A percentile compares a stretch with the other conserved stretches of the same genome.
These are phyloP conservation scores for Neurospora hispaniola DNA, from an alignment of 495 filamentous ascomycete genomes.

Conservation along the genomic window DNA sequence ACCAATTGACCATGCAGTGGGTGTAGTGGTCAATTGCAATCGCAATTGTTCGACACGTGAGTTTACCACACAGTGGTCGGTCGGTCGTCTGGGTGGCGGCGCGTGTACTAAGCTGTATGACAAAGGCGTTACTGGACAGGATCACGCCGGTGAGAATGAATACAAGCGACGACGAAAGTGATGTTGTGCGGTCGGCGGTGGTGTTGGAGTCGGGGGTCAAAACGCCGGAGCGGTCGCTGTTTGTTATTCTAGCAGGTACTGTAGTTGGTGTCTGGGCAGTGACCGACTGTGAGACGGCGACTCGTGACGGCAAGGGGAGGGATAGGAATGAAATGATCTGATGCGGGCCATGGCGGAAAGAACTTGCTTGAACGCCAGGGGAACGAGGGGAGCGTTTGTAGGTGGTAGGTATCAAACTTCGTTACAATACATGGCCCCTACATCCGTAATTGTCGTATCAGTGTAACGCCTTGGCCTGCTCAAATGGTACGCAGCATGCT, in stretches of 20 bases:
- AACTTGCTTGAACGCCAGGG: not conserved
- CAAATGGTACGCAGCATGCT: not conserved
- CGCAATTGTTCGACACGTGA: not conserved
- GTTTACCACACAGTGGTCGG: not conserved
- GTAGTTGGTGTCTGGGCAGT: not conserved
- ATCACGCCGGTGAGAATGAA: not conserved
- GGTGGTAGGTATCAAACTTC: not conserved
- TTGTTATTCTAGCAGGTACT: not conserved
- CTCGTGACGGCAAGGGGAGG: not conserved
- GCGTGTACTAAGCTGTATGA: not conserved
- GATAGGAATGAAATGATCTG: not conserved
- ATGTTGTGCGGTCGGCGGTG: not conserved
- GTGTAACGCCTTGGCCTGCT: not conserved
- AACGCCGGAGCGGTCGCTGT: not conserved
- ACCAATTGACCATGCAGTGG: not conserved
- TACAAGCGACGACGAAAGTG: not conserved
- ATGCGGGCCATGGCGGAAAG: not conserved
- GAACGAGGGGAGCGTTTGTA: not conserved
- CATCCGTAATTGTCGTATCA: not conserved
- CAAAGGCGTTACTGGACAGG: not conserved
- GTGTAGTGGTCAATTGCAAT: not conserved
- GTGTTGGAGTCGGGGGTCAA: not conserved
- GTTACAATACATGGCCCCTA: not conserved
- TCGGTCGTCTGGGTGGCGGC: not conserved
- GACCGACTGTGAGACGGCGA: not conserved